These are phyloP conservation scores for Cucurbita moschata DNA, from an alignment of 306 rosid species.

Conservation along the genomic window DNA sequence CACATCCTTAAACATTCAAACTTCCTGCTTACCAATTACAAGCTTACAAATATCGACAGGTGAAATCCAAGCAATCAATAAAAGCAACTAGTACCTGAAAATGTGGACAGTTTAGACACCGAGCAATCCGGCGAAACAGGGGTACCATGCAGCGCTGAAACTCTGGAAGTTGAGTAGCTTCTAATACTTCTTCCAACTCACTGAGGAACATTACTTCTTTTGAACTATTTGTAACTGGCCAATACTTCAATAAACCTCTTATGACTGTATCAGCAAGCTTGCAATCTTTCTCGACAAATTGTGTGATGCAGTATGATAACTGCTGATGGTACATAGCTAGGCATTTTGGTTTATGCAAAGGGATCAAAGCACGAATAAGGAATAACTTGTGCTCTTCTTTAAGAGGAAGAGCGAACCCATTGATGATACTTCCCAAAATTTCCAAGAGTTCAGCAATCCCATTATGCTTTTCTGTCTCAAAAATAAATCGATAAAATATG, in stretches of 20 bases:
- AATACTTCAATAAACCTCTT: slow-evolving; percentile 72
- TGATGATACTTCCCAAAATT: slow-evolving; percentile 67
- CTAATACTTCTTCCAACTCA: slow-evolving; percentile 74
- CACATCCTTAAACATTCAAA: background rate
- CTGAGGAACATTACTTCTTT: slow-evolving; percentile 76
- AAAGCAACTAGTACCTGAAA: slow-evolving; percentile 40
- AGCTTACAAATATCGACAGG: background rate
- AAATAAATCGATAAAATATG: slow-evolving; percentile 37
- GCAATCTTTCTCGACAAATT: slow-evolving; percentile 79
- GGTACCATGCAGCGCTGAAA: slow-evolving; percentile 81
- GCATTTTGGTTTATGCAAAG: slow-evolving; percentile 72
- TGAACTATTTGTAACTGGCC: slow-evolving; percentile 78
- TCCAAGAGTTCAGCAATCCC: slow-evolving; percentile 62
- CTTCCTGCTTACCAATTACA: background rate
- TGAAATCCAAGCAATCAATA: background rate
- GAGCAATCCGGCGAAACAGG: slow-evolving; percentile 46
- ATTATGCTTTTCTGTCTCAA: slow-evolving; percentile 66
- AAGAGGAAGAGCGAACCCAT: slow-evolving; percentile 65
- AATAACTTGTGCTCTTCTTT: slow-evolving; percentile 73
- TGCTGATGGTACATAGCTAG: slow-evolving; percentile 66
- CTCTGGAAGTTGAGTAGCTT: slow-evolving; percentile 68
- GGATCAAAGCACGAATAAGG: slow-evolving; percentile 54
- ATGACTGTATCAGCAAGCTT: slow-evolving; percentile 77
- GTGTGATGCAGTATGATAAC: slow-evolving; percentile 56
- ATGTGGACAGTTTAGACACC: slow-evolving; percentile 59